phyloP scores from a whole-genome alignment of 1,284 basidiomycete species.

The Hypsizygus ulmarius region DNA sequence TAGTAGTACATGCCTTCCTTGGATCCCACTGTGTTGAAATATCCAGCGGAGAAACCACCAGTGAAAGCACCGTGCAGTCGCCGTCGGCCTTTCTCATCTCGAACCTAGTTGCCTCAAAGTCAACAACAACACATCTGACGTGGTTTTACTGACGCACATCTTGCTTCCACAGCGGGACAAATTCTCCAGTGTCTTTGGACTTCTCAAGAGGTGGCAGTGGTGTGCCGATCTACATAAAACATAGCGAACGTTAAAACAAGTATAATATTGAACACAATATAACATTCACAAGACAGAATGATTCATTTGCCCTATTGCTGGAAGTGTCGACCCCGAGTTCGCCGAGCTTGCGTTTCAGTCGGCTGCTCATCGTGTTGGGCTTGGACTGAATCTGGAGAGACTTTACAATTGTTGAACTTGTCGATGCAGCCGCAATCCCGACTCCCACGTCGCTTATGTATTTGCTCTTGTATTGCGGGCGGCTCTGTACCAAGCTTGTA shows the following conservation, averaged over 20 bases:
- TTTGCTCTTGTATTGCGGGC: too few relatives aligned
- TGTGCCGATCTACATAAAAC: conserved; percentile 73
- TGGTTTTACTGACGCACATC: conserved; percentile 53
- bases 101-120: conserved; percentile 50
- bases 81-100: conserved; percentile 91
- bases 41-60: conserved; percentile 96
- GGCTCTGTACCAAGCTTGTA: too few relatives aligned
- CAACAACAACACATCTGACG: not conserved
- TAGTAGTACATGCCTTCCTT: conserved; percentile 74
- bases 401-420: too few relatives aligned
- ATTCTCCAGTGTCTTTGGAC: conserved; percentile 87
- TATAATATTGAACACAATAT: conserved; percentile 1
- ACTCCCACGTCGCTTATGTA: too few relatives aligned
- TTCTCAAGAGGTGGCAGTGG: conserved; percentile 88
- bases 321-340: conserved; percentile 73
- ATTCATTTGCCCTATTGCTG: conserved; percentile 74
- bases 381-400: too few relatives aligned
- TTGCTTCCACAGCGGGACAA: conserved; percentile 97
- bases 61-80: conserved; percentile 97
- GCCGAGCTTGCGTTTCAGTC: conserved; percentile 77
- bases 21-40: conserved; percentile 94
- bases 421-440: too few relatives aligned
- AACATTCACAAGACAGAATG: conserved; percentile 71
- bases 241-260: conserved; percentile 8
- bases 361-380: conserved; percentile 34